Evolutionary conservation across 2,329 filamentous ascomycete genomes (phyloP), one percentile per base, ranked within the genome.

Genomic region (Cytospora paraplurivora): DNA sequence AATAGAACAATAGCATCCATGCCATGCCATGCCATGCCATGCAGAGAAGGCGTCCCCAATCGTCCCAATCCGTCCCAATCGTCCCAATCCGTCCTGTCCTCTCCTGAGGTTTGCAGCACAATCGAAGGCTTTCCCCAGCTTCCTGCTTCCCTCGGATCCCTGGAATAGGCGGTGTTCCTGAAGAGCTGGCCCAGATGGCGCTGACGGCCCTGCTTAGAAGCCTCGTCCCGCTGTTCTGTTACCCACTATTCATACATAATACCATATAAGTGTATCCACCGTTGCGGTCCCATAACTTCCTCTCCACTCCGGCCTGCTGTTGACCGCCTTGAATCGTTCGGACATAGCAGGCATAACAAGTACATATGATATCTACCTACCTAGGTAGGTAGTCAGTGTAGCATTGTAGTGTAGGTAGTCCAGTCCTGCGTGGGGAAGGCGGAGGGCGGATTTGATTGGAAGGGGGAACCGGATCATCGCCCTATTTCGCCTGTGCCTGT

Each of bases 81-180:
- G 17, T 44, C 38, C 27, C 27, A 27, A 27, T 27, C 27, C 27
- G 27, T 27, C 27, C 27, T 27, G 27, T 27, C 27, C 19, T 51
- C 56, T 52, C 56, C 56, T 59, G 47, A 59, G 19, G 47, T 38
- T 37, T 52, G 56, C 56, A 59, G 56, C n/a, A 52, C 21, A 21
- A 21, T 27, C 19, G 47, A 19, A 47, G n/a, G 10, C 17, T 7
- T 47, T 52, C 44, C 56, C 56, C 33, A n/a, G 11, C 41, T 17
- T 50, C 55, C 27, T 34, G 56, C 44, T 13, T 47, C 33, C 56
- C 41, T 27, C 41, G 12, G 21, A 3, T 21, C 44, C 34, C 34
- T 64, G 47, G 62, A 62, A 62, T 19, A 47, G 58, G 62, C 62
- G 62, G 62, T 64, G 58, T 62, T 62, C 50, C 27, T 27, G 27